A percentile compares a stretch with the other conserved stretches of the same genome.
phyloP scores from a whole-genome alignment of 129 eudicot genomes.

The Flaveria brownii region DNA sequence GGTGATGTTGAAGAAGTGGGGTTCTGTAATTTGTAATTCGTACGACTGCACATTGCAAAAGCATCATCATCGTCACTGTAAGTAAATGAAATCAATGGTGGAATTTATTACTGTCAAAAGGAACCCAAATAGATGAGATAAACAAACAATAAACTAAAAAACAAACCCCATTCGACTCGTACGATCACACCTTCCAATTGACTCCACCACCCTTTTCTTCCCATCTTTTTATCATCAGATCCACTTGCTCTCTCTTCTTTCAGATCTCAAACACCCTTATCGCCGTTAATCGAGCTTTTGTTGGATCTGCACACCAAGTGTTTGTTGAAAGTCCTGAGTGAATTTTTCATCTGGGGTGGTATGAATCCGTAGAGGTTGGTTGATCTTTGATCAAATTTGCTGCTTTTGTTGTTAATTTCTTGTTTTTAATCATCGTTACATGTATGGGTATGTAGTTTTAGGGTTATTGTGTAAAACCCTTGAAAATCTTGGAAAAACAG shows the following conservation, averaged over 20 bases:
- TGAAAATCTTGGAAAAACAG: not conserved
- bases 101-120: not conserved
- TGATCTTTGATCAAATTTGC: not conserved
- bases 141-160: conserved; percentile 16
- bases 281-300: not conserved
- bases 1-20: too few species aligned
- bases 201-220: conserved; percentile 43
- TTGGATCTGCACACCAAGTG: conserved; percentile 27
- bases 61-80: too few species aligned
- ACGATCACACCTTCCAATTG: conserved; percentile 46
- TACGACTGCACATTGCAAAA: too few species aligned
- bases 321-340: conserved; percentile 25
- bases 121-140: not conserved
- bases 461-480: conserved; percentile 6
- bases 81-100: too few species aligned
- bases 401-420: not conserved
- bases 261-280: conserved; percentile 30
- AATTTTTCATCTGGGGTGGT: conserved; percentile 19
- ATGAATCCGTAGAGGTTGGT: conserved; percentile 36
- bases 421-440: not conserved
- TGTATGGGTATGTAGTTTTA: conserved; percentile 3
- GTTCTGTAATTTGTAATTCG: too few species aligned
- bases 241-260: conserved; percentile 16
- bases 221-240: conserved; percentile 40
- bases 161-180: conserved; percentile 37